Evolutionary conservation across 2,329 filamentous ascomycete species (phyloP), one percentile per base, ranked within the genome.

Genomic region (Alternaria postmessia): DNA sequence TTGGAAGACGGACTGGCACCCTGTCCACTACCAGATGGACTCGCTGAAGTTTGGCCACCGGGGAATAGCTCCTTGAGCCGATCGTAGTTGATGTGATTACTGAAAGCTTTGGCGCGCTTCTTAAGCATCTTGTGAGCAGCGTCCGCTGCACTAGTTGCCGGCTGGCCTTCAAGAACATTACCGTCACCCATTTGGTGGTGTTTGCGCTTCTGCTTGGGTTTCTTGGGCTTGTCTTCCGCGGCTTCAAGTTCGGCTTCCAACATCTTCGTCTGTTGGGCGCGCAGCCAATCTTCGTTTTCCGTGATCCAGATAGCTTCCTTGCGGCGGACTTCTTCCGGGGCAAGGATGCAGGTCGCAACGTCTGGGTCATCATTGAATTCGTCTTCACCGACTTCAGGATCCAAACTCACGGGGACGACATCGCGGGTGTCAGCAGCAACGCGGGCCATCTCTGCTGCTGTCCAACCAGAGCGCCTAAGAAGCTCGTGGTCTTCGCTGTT

Each of bases 261-360:
- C 7, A 91, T 85, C 78, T 95, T 96, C 61, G 91, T 88, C 73
- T 97, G 93, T 74, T 96, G 91, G 49, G 89, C 87, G 8, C 94
- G 91, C 39, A 99, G 84, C 87, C 94, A 99, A 67, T 96, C 93
- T 75, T 95, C 93, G 78, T 99, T 98, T 75, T 94, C 89, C 61
- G 94, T 94, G 43, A 96, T 89, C 95, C 95, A 99, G 53, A 98
- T 91, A 61, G 89, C 88, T 77, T 97, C 94, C 77, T 97, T 98
- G 73, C 93, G 87, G 34, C 86, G 86, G 2, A 89, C 87, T 79
- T 98, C 94, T 3, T 88, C 86, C 1, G 89, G 86, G 0, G 85
- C 86, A 5, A 98, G 84, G 36, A 93, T 79, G 73, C 94, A 97
- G 69, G 91, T 91, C 60, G 86, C 82, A 5, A 99, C 93, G 77